Conservation (phyloP, 2,329 filamentous ascomycete genomes). For the Paecilomyces niveus region DNA sequence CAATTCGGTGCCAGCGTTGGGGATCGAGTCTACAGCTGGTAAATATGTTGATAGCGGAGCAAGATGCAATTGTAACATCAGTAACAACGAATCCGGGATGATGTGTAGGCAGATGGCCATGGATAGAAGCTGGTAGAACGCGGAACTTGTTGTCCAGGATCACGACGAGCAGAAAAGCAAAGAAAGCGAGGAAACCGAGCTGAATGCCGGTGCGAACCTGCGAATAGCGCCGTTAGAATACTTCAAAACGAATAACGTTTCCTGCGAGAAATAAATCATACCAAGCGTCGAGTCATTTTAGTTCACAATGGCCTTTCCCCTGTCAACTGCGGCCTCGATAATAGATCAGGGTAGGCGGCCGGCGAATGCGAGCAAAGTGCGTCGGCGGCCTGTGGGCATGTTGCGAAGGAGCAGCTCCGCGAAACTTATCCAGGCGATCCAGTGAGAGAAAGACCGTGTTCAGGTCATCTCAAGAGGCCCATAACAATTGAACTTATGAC, state of each 20-base stretch:
- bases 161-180: constrained; percentile 66
- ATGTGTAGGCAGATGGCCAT: constrained; percentile 79
- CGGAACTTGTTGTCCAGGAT: constrained; percentile 84
- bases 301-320: neutral
- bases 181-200: constrained; percentile 57
- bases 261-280: constrained; percentile 15
- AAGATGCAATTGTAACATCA: constrained; percentile 71
- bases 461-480: constrained; percentile 25
- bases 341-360: constrained; percentile 3
- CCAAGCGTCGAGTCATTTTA: constrained; percentile 36
- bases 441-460: constrained; percentile 19
- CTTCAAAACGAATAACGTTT: constrained; percentile 2
- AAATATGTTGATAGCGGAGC: constrained; percentile 66
- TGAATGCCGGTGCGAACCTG: constrained; percentile 64
- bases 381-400: constrained; percentile 5
- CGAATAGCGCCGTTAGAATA: constrained; percentile 6
- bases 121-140: constrained; percentile 76
- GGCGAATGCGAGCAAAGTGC: constrained; percentile 2
- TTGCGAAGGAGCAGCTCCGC: neutral
- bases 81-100: constrained; percentile 79
- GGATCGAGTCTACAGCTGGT: constrained; percentile 69
- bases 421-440: constrained; percentile 9
- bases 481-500: constrained; percentile 8
- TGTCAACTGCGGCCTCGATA: neutral
- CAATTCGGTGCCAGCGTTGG: constrained; percentile 70